These are phyloP conservation scores for Talaromyces trachyspermus DNA, from an alignment of 495 filamentous ascomycete genomes.

Conservation along the genomic window DNA sequence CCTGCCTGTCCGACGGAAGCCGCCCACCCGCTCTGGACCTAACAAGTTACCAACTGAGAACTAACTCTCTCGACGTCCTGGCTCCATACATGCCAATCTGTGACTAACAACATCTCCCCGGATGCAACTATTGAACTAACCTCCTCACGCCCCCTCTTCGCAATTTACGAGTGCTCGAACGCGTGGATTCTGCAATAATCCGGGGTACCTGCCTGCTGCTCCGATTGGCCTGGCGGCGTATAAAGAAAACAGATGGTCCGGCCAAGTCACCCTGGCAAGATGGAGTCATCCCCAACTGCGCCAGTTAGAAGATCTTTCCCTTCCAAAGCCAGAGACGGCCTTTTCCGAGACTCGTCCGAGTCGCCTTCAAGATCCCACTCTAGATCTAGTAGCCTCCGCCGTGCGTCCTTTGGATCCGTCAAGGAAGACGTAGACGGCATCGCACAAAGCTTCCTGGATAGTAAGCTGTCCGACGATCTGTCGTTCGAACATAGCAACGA, in stretches of 20 bases:
- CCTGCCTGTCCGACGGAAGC: slow-evolving; percentile 5
- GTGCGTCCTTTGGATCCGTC: slow-evolving; percentile 38
- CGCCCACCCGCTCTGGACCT: not conserved
- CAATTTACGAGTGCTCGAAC: too few relatives aligned
- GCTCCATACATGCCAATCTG: slow-evolving; percentile 23
- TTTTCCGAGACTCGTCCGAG: slow-evolving; percentile 29
- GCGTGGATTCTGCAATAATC: too few relatives aligned
- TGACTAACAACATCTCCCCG: slow-evolving; percentile 39
- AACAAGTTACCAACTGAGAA: too few relatives aligned
- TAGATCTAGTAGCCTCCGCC: slow-evolving; percentile 34
- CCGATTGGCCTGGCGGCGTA: too few relatives aligned
- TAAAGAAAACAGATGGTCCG: too few relatives aligned
- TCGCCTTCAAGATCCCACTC: slow-evolving; percentile 35
- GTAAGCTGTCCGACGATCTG: slow-evolving; percentile 36
- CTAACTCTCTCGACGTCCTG: too few relatives aligned
- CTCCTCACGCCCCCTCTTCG: slow-evolving; percentile 21
- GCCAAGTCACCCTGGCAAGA: slow-evolving; percentile 8
- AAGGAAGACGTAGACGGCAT: slow-evolving; percentile 47
- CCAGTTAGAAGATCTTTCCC: too few relatives aligned
- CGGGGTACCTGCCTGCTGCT: too few relatives aligned
- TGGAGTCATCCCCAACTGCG: not conserved
- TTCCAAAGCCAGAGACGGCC: too few relatives aligned
- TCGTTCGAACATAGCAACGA: slow-evolving; percentile 27
- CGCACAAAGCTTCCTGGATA: slow-evolving; percentile 65
- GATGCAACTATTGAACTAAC: slow-evolving; percentile 13